These are phyloP conservation scores for Lanmaoa rubissima DNA, from an alignment of 768 basidiomycete genomes.

Conservation along the genomic window DNA sequence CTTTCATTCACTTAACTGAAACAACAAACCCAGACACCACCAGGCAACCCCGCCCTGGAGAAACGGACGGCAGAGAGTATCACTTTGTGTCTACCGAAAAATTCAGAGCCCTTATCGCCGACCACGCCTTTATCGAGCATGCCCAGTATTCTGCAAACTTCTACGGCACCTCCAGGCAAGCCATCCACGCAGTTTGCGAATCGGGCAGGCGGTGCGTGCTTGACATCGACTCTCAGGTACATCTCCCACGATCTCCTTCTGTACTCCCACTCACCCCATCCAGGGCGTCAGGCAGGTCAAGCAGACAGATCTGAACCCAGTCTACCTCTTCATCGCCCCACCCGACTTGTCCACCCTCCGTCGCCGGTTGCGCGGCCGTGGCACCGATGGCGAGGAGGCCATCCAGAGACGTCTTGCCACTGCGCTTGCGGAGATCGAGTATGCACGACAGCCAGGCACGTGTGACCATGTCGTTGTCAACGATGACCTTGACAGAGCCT, in stretches of 20 bases:
- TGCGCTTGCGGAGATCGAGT: slow-evolving; percentile 78
- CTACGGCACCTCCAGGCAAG: slow-evolving; percentile 88
- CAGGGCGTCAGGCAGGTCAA: slow-evolving; percentile 95
- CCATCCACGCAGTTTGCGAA: slow-evolving; percentile 65
- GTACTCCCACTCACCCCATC: background rate
- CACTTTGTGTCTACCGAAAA: slow-evolving; percentile 73
- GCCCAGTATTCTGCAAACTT: slow-evolving; percentile 91
- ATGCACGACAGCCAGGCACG: slow-evolving; percentile 68
- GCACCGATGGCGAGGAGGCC: slow-evolving; percentile 77
- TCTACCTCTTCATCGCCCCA: slow-evolving; percentile 91
- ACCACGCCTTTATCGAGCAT: slow-evolving; percentile 87
- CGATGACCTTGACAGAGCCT: slow-evolving; percentile 83
- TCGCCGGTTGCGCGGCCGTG: slow-evolving; percentile 69
- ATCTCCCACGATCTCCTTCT: background rate
- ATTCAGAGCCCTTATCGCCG: slow-evolving; percentile 67
- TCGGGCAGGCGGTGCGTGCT: slow-evolving; percentile 83
- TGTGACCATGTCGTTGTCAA: slow-evolving; percentile 90
- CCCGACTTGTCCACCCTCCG: slow-evolving; percentile 74
- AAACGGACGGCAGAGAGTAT: slow-evolving; percentile 80
- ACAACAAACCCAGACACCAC: slow-evolving; percentile 70
- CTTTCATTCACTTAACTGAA: background rate
- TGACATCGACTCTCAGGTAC: slow-evolving; percentile 91
- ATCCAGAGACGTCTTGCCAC: slow-evolving; percentile 74
- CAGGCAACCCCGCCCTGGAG: slow-evolving; percentile 77
- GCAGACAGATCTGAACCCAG: slow-evolving; percentile 72